A percentile compares a stretch with the other conserved stretches of the same genome.
These are phyloP conservation scores for Lomentospora prolificans DNA, from an alignment of 2,329 filamentous ascomycete genomes.

Conservation along the genomic window DNA sequence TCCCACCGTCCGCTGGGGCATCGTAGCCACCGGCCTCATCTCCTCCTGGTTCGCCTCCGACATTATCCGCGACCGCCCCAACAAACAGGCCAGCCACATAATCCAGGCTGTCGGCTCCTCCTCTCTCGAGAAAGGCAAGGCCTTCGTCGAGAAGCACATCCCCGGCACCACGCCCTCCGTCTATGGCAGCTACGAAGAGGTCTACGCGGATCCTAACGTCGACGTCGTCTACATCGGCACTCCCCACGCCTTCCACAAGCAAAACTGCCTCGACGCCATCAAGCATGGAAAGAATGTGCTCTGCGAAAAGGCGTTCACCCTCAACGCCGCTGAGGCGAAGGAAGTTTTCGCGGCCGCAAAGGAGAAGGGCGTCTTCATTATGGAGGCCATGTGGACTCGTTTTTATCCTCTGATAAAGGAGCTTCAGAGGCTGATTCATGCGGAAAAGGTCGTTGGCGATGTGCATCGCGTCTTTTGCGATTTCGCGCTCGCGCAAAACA, in stretches of 20 bases:
- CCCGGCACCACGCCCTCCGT: slow-evolving; percentile 19
- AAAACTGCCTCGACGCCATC: slow-evolving; percentile 33
- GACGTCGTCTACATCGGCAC: slow-evolving; percentile 37
- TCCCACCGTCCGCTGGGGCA: slow-evolving; percentile 23
- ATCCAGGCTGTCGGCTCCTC: slow-evolving; percentile 33
- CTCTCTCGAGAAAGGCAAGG: slow-evolving; percentile 24
- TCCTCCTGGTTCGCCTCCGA: slow-evolving; percentile 35
- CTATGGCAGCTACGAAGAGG: slow-evolving; percentile 28
- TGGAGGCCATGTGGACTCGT: slow-evolving; percentile 37
- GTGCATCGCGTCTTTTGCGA: slow-evolving; percentile 29
- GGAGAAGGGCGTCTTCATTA: slow-evolving; percentile 29
- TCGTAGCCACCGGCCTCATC: slow-evolving; percentile 31
- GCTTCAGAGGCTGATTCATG: slow-evolving; percentile 25
- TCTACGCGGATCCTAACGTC: slow-evolving; percentile 29
- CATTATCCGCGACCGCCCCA: slow-evolving; percentile 24
- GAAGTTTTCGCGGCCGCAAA: slow-evolving; percentile 29
- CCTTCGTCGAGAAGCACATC: slow-evolving; percentile 25
- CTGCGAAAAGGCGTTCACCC: slow-evolving; percentile 34
- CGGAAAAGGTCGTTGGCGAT: slow-evolving; percentile 28
- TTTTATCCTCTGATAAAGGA: slow-evolving; percentile 27
- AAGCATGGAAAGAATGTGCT: slow-evolving; percentile 30
- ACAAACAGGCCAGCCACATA: slow-evolving; percentile 27
- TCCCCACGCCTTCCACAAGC: slow-evolving; percentile 33
- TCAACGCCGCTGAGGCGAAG: slow-evolving; percentile 28
- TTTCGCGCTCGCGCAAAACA: slow-evolving; percentile 26